Base-by-base conservation (phyloP, 352 stramenopile genomes). In the Phytophthora cryptogea region DNA sequence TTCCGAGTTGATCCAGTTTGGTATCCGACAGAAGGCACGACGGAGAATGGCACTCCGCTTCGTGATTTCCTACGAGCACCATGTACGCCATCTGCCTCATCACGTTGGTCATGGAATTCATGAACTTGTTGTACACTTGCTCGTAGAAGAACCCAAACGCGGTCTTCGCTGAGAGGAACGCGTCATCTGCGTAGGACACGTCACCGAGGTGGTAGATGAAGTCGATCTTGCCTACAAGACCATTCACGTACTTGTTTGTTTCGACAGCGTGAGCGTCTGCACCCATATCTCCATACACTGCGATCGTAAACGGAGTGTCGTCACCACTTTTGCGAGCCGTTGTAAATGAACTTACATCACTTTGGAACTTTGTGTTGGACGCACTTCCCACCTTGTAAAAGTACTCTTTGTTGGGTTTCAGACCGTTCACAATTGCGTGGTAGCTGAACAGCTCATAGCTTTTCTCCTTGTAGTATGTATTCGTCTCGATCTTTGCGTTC, bases 51-150 rank as follows among this genome's bases (percentile, higher is more conserved):
- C 75, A 88, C 40, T 84, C 75, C 3, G 72, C 73, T 39, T 85
- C 78, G 67, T 96, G 87, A 62, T 94, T 94, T 3, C 85, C 85
- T 2, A 79, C 70, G 0, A 77, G 53, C 20, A 85, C 72, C 80
- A 92, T 92, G 63, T 89, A 93, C 0, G 85, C 66, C 41, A 86
- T 58, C 11, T 54, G 54, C 3, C 52, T 30, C 67, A 80, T 76
- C 11, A 76, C 35, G 16, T 66, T 63, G 2, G 76, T 62, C 46
- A 89, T 63, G n/a, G 64, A 64, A 28, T 80, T 74, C 78, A 92
- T 88, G 66, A 76, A 94, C 26, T 69, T 58, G 55, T 94, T 89
- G 59, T 77, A 94, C 5, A 68, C 8, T 46, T 76, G 27, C 40
- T 79, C 70, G 50, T 79, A 79, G 46, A 55, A 74, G 31, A 76